A percentile compares a stretch with the other conserved stretches of the same genome.
Conservation (phyloP, 2,329 filamentous ascomycete genomes). For the Monilinia aucupariae region DNA sequence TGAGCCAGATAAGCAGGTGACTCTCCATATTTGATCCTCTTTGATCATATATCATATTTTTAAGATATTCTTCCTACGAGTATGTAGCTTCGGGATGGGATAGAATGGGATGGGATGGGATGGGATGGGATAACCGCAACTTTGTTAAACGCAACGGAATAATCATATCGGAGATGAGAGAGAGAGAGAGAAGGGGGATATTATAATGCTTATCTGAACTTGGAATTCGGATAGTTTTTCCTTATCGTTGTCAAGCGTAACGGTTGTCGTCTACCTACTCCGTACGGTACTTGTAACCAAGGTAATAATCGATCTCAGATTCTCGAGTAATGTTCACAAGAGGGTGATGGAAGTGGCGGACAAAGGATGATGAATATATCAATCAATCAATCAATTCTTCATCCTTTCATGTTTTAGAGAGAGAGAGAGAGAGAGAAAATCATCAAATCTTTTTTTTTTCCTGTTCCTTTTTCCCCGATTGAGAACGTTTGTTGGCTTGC, state of each 20-base stretch:
- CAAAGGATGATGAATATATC: too few relatives aligned
- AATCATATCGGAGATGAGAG: slow-evolving; percentile 1
- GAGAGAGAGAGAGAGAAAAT: neutral
- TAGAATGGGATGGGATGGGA: too few relatives aligned
- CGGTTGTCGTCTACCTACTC: neutral
- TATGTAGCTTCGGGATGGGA: slow-evolving; percentile 3
- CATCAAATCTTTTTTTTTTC: slow-evolving; percentile 1
- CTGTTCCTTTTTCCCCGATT: too few relatives aligned
- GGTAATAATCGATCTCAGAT: too few relatives aligned
- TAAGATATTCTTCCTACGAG: neutral
- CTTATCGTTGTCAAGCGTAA: neutral
- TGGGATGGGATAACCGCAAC: neutral
- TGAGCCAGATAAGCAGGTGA: slow-evolving; percentile 5
- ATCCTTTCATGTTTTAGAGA: too few relatives aligned
- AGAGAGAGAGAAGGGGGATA: neutral
- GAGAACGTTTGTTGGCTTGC: neutral
- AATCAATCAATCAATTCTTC: neutral
- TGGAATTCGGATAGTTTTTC: neutral
- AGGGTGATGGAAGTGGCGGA: too few relatives aligned
- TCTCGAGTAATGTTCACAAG: too few relatives aligned
- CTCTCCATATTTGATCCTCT: neutral
- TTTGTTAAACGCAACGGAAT: neutral
- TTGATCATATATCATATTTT: slow-evolving; percentile 14
- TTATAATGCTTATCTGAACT: neutral
- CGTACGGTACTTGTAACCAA: too few relatives aligned